Conservation (phyloP, 1,284 basidiomycete species). For the Tetrapyrgos nigripes region DNA sequence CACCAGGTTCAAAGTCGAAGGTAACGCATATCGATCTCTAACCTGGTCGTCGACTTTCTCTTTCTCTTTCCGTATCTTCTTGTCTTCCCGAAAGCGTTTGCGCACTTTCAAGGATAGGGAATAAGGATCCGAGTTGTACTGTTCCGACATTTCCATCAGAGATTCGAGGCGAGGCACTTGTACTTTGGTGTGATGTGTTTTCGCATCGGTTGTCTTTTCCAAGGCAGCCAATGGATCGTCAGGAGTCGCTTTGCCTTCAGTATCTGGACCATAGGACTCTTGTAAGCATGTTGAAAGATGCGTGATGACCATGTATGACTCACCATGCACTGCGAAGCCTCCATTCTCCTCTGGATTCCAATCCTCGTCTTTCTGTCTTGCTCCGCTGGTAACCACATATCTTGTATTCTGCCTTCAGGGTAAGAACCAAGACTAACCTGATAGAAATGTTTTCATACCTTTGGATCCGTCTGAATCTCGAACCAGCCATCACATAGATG, state of each 20-base stretch:
- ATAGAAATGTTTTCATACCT: constrained; percentile 53
- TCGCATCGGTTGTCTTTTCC: constrained; percentile 86
- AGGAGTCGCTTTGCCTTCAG: constrained; percentile 68
- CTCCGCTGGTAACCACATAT: constrained; percentile 93
- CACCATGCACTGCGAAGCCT: constrained; percentile 88
- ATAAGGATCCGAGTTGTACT: constrained; percentile 87
- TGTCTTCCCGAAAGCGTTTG: constrained; percentile 84
- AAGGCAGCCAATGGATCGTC: constrained; percentile 86
- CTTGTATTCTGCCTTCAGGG: constrained; percentile 80
- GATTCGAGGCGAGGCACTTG: constrained; percentile 81
- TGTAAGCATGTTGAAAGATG: not conserved
- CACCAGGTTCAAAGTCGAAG: constrained; percentile 62
- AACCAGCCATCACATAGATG: constrained; percentile 94
- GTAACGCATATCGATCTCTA: constrained; percentile 77
- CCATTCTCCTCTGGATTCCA: constrained; percentile 98
- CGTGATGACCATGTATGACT: constrained; percentile 31
- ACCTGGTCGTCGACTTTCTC: constrained; percentile 72
- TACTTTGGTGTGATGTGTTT: constrained; percentile 73
- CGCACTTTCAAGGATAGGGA: constrained; percentile 75
- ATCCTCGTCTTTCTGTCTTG: constrained; percentile 89
- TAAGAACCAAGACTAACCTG: not conserved
- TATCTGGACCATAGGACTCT: constrained; percentile 53
- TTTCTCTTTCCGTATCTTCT: constrained; percentile 76
- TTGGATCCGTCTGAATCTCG: constrained; percentile 96
- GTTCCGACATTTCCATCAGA: constrained; percentile 75